phyloP scores from a whole-genome alignment of 2,329 filamentous ascomycete species.

The Penicillium fuscoglaucum region DNA sequence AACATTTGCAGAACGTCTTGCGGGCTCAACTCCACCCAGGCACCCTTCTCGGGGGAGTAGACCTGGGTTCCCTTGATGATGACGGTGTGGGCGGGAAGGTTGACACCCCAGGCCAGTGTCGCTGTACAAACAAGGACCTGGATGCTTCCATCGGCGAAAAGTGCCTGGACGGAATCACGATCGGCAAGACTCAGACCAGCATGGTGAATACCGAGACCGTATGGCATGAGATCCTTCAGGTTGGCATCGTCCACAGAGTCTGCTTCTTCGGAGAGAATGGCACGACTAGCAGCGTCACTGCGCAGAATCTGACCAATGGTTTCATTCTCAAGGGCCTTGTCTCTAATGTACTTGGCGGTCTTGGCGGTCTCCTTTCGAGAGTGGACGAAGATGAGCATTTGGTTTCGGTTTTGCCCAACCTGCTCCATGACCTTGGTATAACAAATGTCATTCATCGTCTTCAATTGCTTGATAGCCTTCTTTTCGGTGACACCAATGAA shows the following conservation, averaged over 20 bases:
- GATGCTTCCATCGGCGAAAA: conserved; percentile 87
- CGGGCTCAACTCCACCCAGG: conserved; percentile 95
- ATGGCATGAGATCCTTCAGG: conserved; percentile 89
- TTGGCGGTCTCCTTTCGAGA: conserved; percentile 98
- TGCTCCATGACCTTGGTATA: conserved; percentile 98
- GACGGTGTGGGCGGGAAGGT: conserved; percentile 93
- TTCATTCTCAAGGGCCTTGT: conserved; percentile 95
- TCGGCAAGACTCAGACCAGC: conserved; percentile 96
- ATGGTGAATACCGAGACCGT: conserved; percentile 97
- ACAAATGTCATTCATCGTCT: conserved; percentile 99
- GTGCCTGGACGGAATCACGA: conserved; percentile 89
- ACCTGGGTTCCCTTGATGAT: conserved; percentile 99
- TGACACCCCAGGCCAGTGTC: conserved; percentile 98
- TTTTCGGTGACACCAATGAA: conserved; percentile 97
- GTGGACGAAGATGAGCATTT: conserved; percentile 99
- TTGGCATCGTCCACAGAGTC: conserved; percentile 80
- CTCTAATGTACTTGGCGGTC: conserved; percentile 91
- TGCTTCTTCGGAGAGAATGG: conserved; percentile 82
- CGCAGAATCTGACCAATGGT: conserved; percentile 95
- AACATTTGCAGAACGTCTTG: conserved; percentile 99
- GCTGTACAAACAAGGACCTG: conserved; percentile 97
- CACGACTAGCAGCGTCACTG: conserved; percentile 86
- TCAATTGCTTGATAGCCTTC: conserved; percentile 97
- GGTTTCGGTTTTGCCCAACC: conserved; percentile 86
- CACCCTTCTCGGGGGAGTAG: conserved; percentile 97